phyloP scores from a whole-genome alignment of 345 rosid genomes.

The Trapa bicornis region DNA sequence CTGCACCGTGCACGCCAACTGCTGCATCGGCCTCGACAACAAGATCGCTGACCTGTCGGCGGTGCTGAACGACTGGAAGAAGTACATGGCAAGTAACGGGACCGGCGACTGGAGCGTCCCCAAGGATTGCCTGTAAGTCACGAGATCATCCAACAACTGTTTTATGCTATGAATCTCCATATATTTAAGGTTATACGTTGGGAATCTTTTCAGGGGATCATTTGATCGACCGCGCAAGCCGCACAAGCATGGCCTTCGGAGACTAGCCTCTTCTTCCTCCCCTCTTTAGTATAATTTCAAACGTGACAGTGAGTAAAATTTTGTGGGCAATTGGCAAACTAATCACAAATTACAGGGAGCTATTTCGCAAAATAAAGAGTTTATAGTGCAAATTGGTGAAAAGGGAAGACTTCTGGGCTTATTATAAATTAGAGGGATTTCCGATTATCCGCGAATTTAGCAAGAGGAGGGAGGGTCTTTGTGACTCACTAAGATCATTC shows the following conservation, averaged over 20 bases:
- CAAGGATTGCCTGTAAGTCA: conserved; percentile 32
- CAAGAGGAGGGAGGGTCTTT: too few species aligned
- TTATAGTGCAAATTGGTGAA: not conserved
- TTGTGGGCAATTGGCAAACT: too few species aligned
- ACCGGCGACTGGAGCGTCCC: conserved; percentile 72
- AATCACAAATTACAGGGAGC: not conserved
- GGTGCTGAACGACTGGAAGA: too few species aligned
- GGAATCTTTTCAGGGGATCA: not conserved
- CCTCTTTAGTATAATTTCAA: not conserved
- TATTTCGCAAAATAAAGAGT: not conserved
- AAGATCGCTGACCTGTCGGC: too few species aligned
- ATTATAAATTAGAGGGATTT: not conserved
- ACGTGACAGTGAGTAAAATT: too few species aligned
- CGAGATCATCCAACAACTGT: too few species aligned
- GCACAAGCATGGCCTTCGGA: not conserved
- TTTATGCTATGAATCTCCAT: too few species aligned
- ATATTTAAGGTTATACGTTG: too few species aligned
- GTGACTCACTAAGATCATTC: not conserved
- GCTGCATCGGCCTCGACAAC: conserved; percentile 39
- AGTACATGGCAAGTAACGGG: conserved; percentile 27
- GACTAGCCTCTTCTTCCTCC: not conserved
- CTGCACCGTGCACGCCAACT: conserved; percentile 19
- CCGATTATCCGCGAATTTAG: not conserved
- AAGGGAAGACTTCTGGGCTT: not conserved
- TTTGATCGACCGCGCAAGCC: not conserved